A percentile compares a stretch with the other conserved stretches of the same genome.
Conservation (phyloP, 2,329 filamentous ascomycete species). For the Lasiodiplodia citricola region DNA sequence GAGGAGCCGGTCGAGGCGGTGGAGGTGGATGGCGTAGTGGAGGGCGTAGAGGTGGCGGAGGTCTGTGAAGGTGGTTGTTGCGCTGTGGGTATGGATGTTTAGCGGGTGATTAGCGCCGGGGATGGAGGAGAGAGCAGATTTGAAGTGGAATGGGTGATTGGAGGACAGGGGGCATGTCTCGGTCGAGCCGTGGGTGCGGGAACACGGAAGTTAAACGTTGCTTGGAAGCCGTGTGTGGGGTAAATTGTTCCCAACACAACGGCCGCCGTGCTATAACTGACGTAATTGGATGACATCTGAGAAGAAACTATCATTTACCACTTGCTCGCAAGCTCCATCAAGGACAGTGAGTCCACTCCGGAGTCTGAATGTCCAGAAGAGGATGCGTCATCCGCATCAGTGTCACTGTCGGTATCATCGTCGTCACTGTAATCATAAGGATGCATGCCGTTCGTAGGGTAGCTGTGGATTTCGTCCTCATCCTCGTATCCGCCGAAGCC, state of each 20-base stretch:
- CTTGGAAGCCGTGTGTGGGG: too few species aligned
- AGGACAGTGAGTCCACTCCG: neutral
- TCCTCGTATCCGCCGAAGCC: neutral
- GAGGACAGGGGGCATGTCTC: neutral
- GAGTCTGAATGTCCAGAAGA: neutral
- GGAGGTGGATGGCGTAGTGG: neutral
- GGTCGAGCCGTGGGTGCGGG: neutral
- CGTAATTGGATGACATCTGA: too few species aligned
- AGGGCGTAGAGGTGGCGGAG: neutral
- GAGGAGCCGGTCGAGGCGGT: neutral
- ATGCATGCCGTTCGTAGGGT: neutral
- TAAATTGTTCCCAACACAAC: too few species aligned
- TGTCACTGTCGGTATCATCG: neutral
- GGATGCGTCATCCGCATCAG: neutral
- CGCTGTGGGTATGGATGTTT: neutral
- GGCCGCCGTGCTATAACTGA: too few species aligned
- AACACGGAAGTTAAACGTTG: neutral
- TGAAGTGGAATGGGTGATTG: neutral
- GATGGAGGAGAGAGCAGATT: neutral
- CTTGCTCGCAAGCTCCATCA: neutral
- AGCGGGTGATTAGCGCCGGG: neutral
- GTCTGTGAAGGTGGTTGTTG: neutral
- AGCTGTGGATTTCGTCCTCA: neutral
- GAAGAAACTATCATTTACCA: neutral
- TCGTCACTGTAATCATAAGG: neutral